A percentile compares a stretch with the other conserved stretches of the same genome.
Conservation (phyloP, 2,329 filamentous ascomycete species). For the Xylariales sp. region DNA sequence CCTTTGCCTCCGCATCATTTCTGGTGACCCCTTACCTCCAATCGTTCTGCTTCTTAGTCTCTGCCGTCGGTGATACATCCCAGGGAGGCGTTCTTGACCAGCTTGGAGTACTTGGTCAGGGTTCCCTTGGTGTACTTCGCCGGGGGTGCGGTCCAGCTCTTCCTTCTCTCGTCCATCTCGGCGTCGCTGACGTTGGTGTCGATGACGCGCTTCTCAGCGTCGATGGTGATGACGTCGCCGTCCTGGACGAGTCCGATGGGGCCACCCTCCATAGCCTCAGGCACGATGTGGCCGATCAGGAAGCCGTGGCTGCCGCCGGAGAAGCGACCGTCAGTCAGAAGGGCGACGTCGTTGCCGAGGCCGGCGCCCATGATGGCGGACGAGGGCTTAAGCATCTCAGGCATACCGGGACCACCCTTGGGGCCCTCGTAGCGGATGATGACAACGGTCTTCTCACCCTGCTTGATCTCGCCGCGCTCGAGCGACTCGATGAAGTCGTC, state of each 20-base stretch:
- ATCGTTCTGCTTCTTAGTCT: background rate
- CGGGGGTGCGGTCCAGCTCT: slow-evolving; percentile 59
- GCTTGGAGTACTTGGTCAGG: slow-evolving; percentile 62
- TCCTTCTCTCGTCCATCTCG: slow-evolving; percentile 55
- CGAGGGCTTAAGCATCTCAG: slow-evolving; percentile 90
- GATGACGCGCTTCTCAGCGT: slow-evolving; percentile 68
- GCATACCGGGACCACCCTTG: slow-evolving; percentile 91
- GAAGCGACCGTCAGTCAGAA: slow-evolving; percentile 73
- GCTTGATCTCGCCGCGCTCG: slow-evolving; percentile 72
- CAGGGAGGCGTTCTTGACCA: slow-evolving; percentile 55
- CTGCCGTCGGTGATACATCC: slow-evolving; percentile 47
- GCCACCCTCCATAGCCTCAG: slow-evolving; percentile 80
- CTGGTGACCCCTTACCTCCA: too few relatives aligned
- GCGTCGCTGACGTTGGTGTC: slow-evolving; percentile 63
- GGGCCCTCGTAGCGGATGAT: slow-evolving; percentile 92
- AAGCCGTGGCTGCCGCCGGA: slow-evolving; percentile 82
- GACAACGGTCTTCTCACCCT: slow-evolving; percentile 82
- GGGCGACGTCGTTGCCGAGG: slow-evolving; percentile 69
- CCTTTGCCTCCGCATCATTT: too few relatives aligned
- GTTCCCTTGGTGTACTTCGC: slow-evolving; percentile 59
- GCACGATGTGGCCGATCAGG: slow-evolving; percentile 82
- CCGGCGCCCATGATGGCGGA: slow-evolving; percentile 90
- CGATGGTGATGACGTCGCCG: slow-evolving; percentile 77
- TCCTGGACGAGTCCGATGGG: slow-evolving; percentile 80
- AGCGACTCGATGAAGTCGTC: slow-evolving; percentile 74